Conservation (phyloP, 1,139 yeast species). For the Pichia norvegensis region DNA sequence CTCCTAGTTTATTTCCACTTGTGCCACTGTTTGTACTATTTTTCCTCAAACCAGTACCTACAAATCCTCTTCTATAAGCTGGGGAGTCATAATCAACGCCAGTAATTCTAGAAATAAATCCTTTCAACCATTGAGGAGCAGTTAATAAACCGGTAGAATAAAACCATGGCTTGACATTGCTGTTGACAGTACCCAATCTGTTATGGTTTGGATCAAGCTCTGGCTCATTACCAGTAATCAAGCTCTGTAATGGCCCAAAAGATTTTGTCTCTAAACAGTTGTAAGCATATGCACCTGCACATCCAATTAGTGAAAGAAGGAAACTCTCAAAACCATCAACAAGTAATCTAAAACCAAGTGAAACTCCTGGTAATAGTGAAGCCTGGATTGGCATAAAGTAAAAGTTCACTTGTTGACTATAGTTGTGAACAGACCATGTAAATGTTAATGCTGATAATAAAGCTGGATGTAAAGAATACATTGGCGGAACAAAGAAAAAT, state of each 20-base stretch:
- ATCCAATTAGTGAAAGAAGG: slow-evolving; percentile 40
- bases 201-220: slow-evolving; percentile 17
- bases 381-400: slow-evolving; percentile 51
- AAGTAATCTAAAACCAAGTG: slow-evolving; percentile 41
- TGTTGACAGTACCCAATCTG: slow-evolving; percentile 31
- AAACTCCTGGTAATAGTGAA: slow-evolving; percentile 50
- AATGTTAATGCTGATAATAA: slow-evolving; percentile 49
- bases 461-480: slow-evolving; percentile 27
- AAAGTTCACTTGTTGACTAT: slow-evolving; percentile 44
- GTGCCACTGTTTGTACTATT: not conserved
- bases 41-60: slow-evolving; percentile 5
- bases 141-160: slow-evolving; percentile 31
- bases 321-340: slow-evolving; percentile 36
- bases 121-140: slow-evolving; percentile 31
- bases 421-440: slow-evolving; percentile 51
- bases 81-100: slow-evolving; percentile 26
- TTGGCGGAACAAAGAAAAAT: slow-evolving; percentile 28
- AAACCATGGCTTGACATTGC: slow-evolving; percentile 24
- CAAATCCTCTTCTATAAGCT: slow-evolving; percentile 23
- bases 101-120: slow-evolving; percentile 21
- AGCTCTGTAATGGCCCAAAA: slow-evolving; percentile 37
- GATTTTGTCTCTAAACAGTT: slow-evolving; percentile 53
- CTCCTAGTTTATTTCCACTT: not conserved
- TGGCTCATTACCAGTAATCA: slow-evolving; percentile 22
- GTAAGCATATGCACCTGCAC: slow-evolving; percentile 48